Base-by-base conservation (phyloP, 495 filamentous ascomycete species). In the Penicillium egyptiacum region DNA sequence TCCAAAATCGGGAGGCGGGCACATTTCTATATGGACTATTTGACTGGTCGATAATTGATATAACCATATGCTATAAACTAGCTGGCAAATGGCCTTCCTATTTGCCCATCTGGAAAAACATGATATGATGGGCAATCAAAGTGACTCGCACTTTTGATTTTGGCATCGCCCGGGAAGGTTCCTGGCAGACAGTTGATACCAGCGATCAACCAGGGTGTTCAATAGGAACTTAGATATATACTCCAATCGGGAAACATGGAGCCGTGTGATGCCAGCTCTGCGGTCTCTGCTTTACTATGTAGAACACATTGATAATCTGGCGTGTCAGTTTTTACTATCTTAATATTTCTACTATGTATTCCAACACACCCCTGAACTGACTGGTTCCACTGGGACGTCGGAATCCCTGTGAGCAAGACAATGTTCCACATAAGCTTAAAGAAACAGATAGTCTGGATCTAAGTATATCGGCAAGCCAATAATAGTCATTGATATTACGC, bases 191-290 rank as follows among this genome's bases (percentile, higher is more conserved):
- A 30, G 28, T 52, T 59, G 17, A 48, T 33, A 62, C 47, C 42
- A 8, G 19, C 8, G 7, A n/a, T 30, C 50, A 31, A 41, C 20
- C 3, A 16, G 30, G 17, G 16, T 40, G 6, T 40, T 17, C 16
- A 20, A 39, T 8, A 5, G 1, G 5, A 35, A 23, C 12, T 35
- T 10, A 9, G 23, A 5, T 3, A 37, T 23, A 22, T 50, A 40
- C 44, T 47, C 53, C 61, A 60, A 49, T 63, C 49, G 53, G 61
- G 35, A 16, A 48, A 42, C 19, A 41, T 48, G 60, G 56, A 59
- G 31, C 12, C 30, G 22, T 42, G 5, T n/a, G 14, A 28, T 48
- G 26, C 10, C 12, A 14, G 31, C n/a, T 20, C 0, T 14, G 10
- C 3, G 28, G 5, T 22, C 3, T 22, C 16, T 1, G n/a, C 4